These are phyloP conservation scores for Candida sanyaensis DNA, from an alignment of 1,139 yeast species.

Conservation along the genomic window DNA sequence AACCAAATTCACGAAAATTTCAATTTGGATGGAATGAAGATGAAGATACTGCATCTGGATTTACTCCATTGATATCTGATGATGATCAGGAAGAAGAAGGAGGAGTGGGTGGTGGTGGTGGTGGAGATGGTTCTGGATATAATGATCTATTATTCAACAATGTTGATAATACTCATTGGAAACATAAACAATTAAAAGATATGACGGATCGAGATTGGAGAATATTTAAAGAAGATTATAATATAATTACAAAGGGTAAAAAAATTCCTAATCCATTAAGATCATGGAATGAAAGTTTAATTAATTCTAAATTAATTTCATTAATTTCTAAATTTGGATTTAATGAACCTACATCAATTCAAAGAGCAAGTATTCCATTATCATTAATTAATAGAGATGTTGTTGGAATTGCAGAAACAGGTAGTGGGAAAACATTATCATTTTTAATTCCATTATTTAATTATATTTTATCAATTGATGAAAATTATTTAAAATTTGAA, in stretches of 20 bases:
- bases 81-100: constrained; percentile 17
- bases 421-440: constrained; percentile 92
- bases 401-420: constrained; percentile 94
- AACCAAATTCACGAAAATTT: constrained; percentile 29
- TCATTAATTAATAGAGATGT: constrained; percentile 64
- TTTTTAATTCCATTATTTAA: constrained; percentile 74
- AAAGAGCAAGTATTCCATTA: constrained; percentile 82
- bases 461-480: constrained; percentile 47
- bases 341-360: constrained; percentile 81
- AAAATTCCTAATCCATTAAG: constrained; percentile 62
- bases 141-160: constrained; percentile 14
- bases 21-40: constrained; percentile 68
- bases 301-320: constrained; percentile 43
- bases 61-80: constrained; percentile 40
- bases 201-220: constrained; percentile 93
- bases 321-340: constrained; percentile 45
- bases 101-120: no score
- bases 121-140: no score
- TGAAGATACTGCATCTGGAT: constrained; percentile 61
- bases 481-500: constrained; percentile 36
- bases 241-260: constrained; percentile 62
- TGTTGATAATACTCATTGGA: constrained; percentile 60
- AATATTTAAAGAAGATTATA: constrained; percentile 76
- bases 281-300: constrained; percentile 60
- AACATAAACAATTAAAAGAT: constrained; percentile 55